Evolutionary conservation across 169 alveolate genomes (phyloP).

Genomic region (Perkinsus chesapeaki): DNA sequence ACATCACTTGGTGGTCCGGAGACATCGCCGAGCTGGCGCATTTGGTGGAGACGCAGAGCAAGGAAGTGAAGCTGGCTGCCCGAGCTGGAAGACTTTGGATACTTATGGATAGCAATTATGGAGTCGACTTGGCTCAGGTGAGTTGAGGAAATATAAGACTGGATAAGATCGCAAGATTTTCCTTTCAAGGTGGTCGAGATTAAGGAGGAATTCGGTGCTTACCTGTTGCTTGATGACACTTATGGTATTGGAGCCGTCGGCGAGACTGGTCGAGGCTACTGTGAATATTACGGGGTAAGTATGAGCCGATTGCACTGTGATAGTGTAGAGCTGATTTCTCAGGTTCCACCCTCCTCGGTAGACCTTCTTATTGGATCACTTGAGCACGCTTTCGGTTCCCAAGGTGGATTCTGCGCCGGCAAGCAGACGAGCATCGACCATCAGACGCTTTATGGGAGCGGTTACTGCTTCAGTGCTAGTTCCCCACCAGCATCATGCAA

Average conservation of each 20-base stretch:
- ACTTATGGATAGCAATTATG: not conserved
- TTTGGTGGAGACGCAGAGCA: not conserved
- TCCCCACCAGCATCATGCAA: constrained; percentile 6
- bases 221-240: not conserved
- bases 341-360: not conserved
- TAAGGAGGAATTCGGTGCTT: not conserved
- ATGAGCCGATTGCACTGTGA: not conserved
- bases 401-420: constrained; percentile 14
- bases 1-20: not conserved
- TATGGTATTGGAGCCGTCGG: not conserved
- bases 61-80: not conserved
- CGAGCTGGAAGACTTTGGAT: not conserved
- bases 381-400: constrained; percentile 5
- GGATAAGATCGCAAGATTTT: not conserved
- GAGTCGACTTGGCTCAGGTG: not conserved
- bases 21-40: not conserved
- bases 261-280: constrained; percentile 1
- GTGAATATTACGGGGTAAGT: not conserved
- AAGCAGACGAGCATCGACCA: not conserved
- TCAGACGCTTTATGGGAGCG: not conserved
- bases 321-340: not conserved
- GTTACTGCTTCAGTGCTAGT: constrained; percentile 7
- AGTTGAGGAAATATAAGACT: not conserved
- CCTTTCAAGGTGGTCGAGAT: not conserved
- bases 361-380: constrained; percentile 2